phyloP scores from a whole-genome alignment of 257 asterid species.

The Primulina tabacum region DNA sequence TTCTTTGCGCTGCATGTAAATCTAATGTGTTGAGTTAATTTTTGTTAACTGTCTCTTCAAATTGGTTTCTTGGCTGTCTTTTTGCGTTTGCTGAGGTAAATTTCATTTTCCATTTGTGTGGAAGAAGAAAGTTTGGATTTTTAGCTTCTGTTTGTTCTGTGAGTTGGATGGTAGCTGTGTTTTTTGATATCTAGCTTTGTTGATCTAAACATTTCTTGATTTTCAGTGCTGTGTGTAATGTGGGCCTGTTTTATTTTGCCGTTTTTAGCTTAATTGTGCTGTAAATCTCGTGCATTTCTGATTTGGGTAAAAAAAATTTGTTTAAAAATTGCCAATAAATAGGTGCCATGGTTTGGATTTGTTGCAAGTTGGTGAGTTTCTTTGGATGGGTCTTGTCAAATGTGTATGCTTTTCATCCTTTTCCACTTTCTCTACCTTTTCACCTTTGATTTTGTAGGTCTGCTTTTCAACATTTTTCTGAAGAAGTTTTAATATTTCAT shows the following conservation, averaged over 20 bases:
- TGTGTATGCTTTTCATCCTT: neutral
- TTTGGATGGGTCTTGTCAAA: neutral
- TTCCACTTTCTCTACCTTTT: too few relatives aligned
- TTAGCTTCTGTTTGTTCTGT: constrained; percentile 18
- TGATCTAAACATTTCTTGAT: constrained; percentile 37
- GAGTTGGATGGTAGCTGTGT: constrained; percentile 28
- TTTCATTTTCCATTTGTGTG: constrained; percentile 24
- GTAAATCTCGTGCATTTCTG: constrained; percentile 18
- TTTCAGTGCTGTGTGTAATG: constrained; percentile 18
- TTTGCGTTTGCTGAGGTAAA: constrained; percentile 7
- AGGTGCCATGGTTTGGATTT: constrained; percentile 9
- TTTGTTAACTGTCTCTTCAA: constrained; percentile 3
- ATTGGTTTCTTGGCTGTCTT: constrained; percentile 14
- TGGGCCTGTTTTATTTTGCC: constrained; percentile 33
- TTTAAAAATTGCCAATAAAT: constrained; percentile 14
- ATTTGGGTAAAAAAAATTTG: constrained; percentile 4
- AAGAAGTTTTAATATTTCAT: too few relatives aligned
- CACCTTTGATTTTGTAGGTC: too few relatives aligned
- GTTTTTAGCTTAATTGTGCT: constrained; percentile 23
- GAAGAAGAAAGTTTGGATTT: constrained; percentile 19
- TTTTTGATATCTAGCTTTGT: constrained; percentile 30
- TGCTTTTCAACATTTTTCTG: too few relatives aligned
- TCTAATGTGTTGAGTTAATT: constrained; percentile 18
- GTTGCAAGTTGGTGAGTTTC: neutral
- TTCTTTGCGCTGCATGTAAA: constrained; percentile 25